phyloP scores from a whole-genome alignment of 2,329 filamentous ascomycete genomes.

The Thelonectria olida region DNA sequence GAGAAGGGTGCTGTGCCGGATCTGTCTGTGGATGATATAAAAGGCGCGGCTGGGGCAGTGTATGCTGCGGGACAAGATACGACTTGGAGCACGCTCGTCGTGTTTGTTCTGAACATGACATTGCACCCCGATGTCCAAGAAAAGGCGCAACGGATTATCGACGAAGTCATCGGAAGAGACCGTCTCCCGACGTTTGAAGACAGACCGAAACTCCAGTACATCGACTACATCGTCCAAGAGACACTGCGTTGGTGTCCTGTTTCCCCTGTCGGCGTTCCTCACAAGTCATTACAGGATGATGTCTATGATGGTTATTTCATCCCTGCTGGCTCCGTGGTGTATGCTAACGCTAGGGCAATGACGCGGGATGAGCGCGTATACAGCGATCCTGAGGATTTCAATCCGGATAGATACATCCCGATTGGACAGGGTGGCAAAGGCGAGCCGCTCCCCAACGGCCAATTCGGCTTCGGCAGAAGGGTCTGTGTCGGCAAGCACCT shows the following conservation, averaged over 20 bases:
- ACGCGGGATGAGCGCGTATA: slow-evolving; percentile 6
- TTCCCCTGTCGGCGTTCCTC: slow-evolving; percentile 21
- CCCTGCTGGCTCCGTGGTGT: slow-evolving; percentile 16
- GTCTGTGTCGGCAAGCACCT: slow-evolving; percentile 16
- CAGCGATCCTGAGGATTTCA: slow-evolving; percentile 6
- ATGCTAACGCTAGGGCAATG: slow-evolving; percentile 22
- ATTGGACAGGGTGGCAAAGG: slow-evolving; percentile 12
- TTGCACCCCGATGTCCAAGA: slow-evolving; percentile 51
- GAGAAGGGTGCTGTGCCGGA: slow-evolving; percentile 43
- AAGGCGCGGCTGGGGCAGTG: slow-evolving; percentile 16
- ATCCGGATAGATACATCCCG: slow-evolving; percentile 17
- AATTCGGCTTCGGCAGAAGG: slow-evolving; percentile 21
- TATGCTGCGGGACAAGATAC: slow-evolving; percentile 26
- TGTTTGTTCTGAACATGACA: slow-evolving; percentile 57
- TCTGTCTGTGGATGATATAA: slow-evolving; percentile 34
- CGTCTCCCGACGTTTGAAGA: slow-evolving; percentile 54
- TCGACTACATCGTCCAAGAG: slow-evolving; percentile 22
- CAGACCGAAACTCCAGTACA: slow-evolving; percentile 21
- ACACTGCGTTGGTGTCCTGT: slow-evolving; percentile 18
- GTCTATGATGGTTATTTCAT: slow-evolving; percentile 19
- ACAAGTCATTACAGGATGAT: slow-evolving; percentile 9
- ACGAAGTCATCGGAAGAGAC: slow-evolving; percentile 51
- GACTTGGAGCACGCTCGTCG: slow-evolving; percentile 39
- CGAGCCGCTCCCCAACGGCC: slow-evolving; percentile 13
- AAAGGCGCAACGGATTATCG: slow-evolving; percentile 49